Conservation (phyloP, 1,284 basidiomycete genomes). For the Macrocystidia cucumis region DNA sequence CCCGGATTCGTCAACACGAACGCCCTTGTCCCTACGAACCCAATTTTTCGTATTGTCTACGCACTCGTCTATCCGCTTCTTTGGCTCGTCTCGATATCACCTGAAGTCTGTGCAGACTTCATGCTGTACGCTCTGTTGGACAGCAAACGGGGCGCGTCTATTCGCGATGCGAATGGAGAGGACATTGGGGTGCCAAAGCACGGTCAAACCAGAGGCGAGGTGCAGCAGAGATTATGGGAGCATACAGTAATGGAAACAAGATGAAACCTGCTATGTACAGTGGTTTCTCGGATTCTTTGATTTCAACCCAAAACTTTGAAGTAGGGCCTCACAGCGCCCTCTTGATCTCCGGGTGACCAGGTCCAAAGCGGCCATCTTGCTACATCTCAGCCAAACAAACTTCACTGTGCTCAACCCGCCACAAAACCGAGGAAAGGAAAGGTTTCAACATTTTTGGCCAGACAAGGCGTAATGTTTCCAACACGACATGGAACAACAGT, state of each 20-base stretch:
- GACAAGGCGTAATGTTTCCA: too few relatives aligned
- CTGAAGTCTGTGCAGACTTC: constrained; percentile 23
- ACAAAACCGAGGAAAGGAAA: too few relatives aligned
- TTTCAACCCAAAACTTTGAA: too few relatives aligned
- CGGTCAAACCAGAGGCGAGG: constrained; percentile 4
- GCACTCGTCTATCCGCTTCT: constrained; percentile 4
- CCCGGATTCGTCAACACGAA: constrained; percentile 24
- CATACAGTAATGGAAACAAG: constrained; percentile 9
- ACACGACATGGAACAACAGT: too few relatives aligned
- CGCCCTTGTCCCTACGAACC: constrained; percentile 6
- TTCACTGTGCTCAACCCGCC: too few relatives aligned
- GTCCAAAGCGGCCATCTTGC: too few relatives aligned
- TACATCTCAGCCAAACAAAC: too few relatives aligned
- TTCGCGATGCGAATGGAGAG: constrained; percentile 5
- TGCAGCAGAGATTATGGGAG: constrained; percentile 8
- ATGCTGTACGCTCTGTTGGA: constrained; percentile 15
- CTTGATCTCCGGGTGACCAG: too few relatives aligned
- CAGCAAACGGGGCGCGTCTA: constrained; percentile 1
- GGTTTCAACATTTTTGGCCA: too few relatives aligned
- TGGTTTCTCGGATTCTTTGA: too few relatives aligned
- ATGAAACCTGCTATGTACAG: too few relatives aligned
- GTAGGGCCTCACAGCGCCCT: too few relatives aligned
- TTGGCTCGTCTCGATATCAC: constrained; percentile 14
- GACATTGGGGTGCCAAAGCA: constrained; percentile 9
- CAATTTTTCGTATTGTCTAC: constrained; percentile 1